Evolutionary conservation across 2,329 filamentous ascomycete species (phyloP).

Genomic region (Cladosporium colombiae): DNA sequence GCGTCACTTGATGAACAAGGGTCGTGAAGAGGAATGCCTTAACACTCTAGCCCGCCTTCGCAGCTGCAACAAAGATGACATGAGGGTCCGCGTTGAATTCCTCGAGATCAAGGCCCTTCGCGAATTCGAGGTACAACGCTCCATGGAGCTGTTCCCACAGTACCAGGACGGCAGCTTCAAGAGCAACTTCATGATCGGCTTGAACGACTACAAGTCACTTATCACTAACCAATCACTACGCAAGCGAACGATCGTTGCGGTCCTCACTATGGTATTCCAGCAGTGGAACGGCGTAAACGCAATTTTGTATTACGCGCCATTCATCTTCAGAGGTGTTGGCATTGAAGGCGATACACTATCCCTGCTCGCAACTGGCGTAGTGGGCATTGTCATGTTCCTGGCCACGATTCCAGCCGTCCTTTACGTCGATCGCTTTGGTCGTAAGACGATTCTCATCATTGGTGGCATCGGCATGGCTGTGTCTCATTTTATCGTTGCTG

Average conservation of each 20-base stretch:
- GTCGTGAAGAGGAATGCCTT: conserved; percentile 66
- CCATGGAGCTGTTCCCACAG: conserved; percentile 67
- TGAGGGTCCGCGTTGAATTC: conserved; percentile 71
- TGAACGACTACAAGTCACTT: conserved; percentile 36
- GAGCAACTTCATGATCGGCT: conserved; percentile 25
- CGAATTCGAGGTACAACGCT: conserved; percentile 70
- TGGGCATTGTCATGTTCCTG: conserved; percentile 70
- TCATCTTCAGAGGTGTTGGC: conserved; percentile 52
- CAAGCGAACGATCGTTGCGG: conserved; percentile 60
- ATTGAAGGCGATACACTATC: conserved; percentile 50
- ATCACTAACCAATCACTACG: conserved; percentile 67
- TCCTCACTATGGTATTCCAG: conserved; percentile 32
- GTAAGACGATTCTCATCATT: conserved; percentile 42
- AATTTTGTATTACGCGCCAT: conserved; percentile 40
- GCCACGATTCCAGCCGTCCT: conserved; percentile 67
- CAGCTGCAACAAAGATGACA: conserved; percentile 59
- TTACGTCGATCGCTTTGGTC: conserved; percentile 61
- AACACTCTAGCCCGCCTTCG: conserved; percentile 64
- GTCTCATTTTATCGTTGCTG: conserved; percentile 56
- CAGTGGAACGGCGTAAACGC: conserved; percentile 22
- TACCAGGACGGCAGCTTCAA: conserved; percentile 25
- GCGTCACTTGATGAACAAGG: conserved; percentile 70
- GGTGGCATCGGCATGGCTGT: conserved; percentile 38
- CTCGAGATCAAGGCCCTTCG: conserved; percentile 80
- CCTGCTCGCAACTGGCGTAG: conserved; percentile 69